These are phyloP conservation scores for Pythium utonaiense DNA, from an alignment of 352 stramenopile species.

Conservation along the genomic window DNA sequence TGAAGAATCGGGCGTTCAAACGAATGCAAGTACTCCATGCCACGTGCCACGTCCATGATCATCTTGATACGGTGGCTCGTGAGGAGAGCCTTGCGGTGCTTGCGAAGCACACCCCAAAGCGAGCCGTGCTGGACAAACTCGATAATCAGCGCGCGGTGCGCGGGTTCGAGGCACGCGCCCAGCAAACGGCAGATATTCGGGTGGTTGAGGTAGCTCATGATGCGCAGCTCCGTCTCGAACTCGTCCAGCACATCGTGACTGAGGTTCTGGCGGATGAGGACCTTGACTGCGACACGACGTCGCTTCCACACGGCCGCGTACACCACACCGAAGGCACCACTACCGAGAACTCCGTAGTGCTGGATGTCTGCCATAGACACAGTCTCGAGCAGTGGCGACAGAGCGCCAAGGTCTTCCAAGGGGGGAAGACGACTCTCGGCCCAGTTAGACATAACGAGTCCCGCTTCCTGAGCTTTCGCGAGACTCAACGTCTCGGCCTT, in stretches of 20 bases:
- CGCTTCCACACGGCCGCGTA: constrained; percentile 61
- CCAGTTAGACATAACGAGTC: constrained; percentile 59
- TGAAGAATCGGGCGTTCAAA: constrained; percentile 87
- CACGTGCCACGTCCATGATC: constrained; percentile 68
- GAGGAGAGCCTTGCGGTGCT: constrained; percentile 37
- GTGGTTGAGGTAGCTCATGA: constrained; percentile 91
- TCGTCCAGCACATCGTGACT: constrained; percentile 62
- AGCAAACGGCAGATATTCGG: constrained; percentile 97
- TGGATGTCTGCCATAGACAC: constrained; percentile 62
- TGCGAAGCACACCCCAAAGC: constrained; percentile 90
- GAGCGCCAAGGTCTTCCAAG: constrained; percentile 14
- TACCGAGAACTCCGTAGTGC: constrained; percentile 57
- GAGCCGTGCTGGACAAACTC: constrained; percentile 92
- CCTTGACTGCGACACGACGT: constrained; percentile 62
- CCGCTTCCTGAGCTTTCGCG: constrained; percentile 47
- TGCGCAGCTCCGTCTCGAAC: constrained; percentile 81
- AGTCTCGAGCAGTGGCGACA: constrained; percentile 37
- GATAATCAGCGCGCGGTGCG: constrained; percentile 94
- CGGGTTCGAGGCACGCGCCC: constrained; percentile 90
- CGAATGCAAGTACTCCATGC: constrained; percentile 88
- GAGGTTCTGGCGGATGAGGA: constrained; percentile 72
- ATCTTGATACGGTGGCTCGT: constrained; percentile 51
- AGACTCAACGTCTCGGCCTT: constrained; percentile 43
- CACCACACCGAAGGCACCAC: constrained; percentile 80
- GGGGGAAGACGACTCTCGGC: constrained; percentile 30